A percentile compares a stretch with the other conserved stretches of the same genome.
Evolutionary conservation across 306 rosid genomes (phyloP).

Genomic region (Lathyrus aphaca): DNA sequence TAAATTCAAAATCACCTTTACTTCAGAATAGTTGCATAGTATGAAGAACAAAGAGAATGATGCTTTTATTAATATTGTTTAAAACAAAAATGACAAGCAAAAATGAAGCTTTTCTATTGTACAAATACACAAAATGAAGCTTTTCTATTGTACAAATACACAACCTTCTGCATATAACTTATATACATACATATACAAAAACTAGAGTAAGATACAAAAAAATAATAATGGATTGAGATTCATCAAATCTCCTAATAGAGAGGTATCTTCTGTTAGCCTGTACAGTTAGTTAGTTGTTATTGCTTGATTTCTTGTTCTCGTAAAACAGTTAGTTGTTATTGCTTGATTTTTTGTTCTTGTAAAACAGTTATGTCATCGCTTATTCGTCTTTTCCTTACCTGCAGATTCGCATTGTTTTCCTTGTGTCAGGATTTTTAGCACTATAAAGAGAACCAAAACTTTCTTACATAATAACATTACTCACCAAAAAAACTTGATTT

Average conservation of each 20-base stretch:
- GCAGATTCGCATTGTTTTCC: slow-evolving; percentile 23
- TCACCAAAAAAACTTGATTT: slow-evolving; percentile 80
- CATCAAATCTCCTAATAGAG: slow-evolving; percentile 31
- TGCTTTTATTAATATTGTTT: background rate
- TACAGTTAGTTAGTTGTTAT: slow-evolving; percentile 41
- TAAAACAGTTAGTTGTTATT: slow-evolving; percentile 42
- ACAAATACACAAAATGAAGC: slow-evolving; percentile 35
- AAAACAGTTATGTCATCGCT: slow-evolving; percentile 47
- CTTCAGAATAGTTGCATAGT: too few relatives aligned
- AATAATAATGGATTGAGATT: slow-evolving; percentile 23
- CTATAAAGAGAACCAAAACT: background rate
- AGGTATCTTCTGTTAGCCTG: slow-evolving; percentile 46
- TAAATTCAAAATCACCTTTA: too few relatives aligned
- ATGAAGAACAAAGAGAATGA: too few relatives aligned
- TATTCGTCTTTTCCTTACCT: slow-evolving; percentile 78
- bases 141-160: slow-evolving; percentile 28
- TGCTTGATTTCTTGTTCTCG: slow-evolving; percentile 36
- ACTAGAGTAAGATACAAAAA: slow-evolving; percentile 37
- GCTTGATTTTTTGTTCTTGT: slow-evolving; percentile 44
- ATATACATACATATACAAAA: slow-evolving; percentile 33
- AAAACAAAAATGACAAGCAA: background rate
- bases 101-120: slow-evolving; percentile 20
- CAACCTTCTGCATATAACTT: slow-evolving; percentile 15
- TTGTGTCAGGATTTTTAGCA: slow-evolving; percentile 40
- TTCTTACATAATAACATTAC: slow-evolving; percentile 38